Evolutionary conservation across 2,329 filamentous ascomycete species (phyloP).

Genomic region (Diaporthe aspalathi): DNA sequence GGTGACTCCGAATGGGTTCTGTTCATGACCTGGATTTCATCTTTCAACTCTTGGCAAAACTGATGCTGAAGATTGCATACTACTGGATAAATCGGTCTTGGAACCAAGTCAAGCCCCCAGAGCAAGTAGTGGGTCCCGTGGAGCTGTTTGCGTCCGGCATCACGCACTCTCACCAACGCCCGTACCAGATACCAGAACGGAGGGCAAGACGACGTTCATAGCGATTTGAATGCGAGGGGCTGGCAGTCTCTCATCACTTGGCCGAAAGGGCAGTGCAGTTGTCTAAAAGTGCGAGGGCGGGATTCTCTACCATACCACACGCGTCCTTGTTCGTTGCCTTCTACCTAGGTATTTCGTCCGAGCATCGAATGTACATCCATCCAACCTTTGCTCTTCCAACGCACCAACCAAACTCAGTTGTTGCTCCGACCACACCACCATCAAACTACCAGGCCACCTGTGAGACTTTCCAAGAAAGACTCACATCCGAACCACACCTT

Average conservation of each 20-base stretch:
- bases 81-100: no score
- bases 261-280: background rate
- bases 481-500: background rate
- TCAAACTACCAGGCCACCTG: background rate
- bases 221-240: no score
- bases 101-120: no score
- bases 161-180: no score
- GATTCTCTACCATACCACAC: background rate
- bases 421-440: background rate
- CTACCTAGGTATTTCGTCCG: background rate
- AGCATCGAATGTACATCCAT: constrained; percentile 1
- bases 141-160: no score
- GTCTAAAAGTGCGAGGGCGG: constrained; percentile 25
- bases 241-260: background rate
- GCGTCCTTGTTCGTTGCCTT: background rate
- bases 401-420: background rate
- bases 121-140: no score
- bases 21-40: no score
- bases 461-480: background rate
- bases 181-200: no score
- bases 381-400: background rate
- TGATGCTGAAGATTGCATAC: no score
- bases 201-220: background rate
- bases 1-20: no score
- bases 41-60: no score